A percentile compares a stretch with the other conserved stretches of the same genome.
Conservation (phyloP, 2,329 filamentous ascomycete species). For the Acrodontium crateriforme region DNA sequence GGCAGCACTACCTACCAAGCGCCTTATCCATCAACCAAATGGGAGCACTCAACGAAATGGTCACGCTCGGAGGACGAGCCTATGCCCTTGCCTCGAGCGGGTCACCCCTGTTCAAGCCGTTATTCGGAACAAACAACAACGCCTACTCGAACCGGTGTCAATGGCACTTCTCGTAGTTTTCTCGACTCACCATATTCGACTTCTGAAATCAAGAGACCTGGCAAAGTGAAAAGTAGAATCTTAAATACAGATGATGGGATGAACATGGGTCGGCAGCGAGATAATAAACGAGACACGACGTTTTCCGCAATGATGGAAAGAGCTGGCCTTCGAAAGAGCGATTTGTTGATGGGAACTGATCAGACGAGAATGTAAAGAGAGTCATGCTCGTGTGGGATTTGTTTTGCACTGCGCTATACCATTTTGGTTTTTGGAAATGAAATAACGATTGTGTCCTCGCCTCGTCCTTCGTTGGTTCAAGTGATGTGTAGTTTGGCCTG, state of each 20-base stretch:
- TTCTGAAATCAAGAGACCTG: constrained; percentile 1
- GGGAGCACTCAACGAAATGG: constrained; percentile 2
- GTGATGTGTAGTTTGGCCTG: no score
- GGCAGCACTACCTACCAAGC: constrained; percentile 2
- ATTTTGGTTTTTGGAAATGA: no score
- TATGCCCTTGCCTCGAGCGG: no score
- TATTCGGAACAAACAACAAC: constrained; percentile 4
- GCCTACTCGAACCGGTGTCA: constrained; percentile 3
- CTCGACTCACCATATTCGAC: constrained; percentile 10
- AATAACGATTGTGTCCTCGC: no score
- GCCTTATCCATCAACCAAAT: constrained; percentile 2
- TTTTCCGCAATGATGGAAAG: constrained; percentile 30
- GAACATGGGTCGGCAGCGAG: constrained; percentile 1
- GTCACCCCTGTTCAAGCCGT: constrained; percentile 4
- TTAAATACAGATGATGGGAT: neutral
- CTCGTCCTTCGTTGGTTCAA: no score
- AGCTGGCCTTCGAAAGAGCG: constrained; percentile 18
- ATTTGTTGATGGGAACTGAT: constrained; percentile 5
- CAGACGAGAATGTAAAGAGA: no score
- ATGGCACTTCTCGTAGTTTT: constrained; percentile 1
- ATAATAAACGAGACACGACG: constrained; percentile 17
- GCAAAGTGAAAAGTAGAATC: constrained; percentile 1
- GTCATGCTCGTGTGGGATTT: no score
- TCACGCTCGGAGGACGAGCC: neutral
- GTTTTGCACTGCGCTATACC: no score